A percentile compares a stretch with the other conserved stretches of the same genome.
phyloP scores from a whole-genome alignment of 1,284 basidiomycete genomes.

The Ganoderma sp. region DNA sequence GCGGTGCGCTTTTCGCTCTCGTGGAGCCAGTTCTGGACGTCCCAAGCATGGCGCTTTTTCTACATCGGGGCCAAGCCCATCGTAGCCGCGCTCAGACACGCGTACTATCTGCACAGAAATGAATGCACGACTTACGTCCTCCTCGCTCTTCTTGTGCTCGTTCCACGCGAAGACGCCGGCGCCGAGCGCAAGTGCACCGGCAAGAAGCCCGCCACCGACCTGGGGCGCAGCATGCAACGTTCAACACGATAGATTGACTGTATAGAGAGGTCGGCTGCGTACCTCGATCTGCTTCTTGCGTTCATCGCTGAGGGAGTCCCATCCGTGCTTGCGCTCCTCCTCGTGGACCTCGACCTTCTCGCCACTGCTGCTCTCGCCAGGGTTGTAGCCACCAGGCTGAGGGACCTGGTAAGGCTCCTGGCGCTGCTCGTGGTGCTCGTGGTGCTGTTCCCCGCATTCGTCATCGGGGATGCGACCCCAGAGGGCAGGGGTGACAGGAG shows the following conservation, averaged over 20 bases:
- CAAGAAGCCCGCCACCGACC: conserved; percentile 69
- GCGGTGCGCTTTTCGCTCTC: conserved; percentile 61
- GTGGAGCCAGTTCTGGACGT: conserved; percentile 58
- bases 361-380: conserved; percentile 15
- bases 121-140: conserved; percentile 52
- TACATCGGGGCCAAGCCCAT: conserved; percentile 32
- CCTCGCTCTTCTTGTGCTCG: conserved; percentile 59
- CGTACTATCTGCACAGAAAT: background rate
- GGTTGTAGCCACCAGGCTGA: conserved; percentile 34
- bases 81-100: conserved; percentile 14
- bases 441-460: conserved; percentile 39
- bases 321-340: conserved; percentile 60
- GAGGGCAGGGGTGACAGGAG: conserved; percentile 63
- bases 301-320: conserved; percentile 59
- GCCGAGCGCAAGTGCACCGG: conserved; percentile 56
- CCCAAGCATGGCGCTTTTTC: conserved; percentile 60
- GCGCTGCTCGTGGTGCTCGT: conserved; percentile 33
- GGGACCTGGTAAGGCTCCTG: conserved; percentile 35
- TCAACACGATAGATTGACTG: background rate
- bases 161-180: conserved; percentile 61
- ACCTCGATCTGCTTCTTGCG: conserved; percentile 68
- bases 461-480: conserved; percentile 61
- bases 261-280: conserved; percentile 16
- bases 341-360: conserved; percentile 44
- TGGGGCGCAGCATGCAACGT: conserved; percentile 37